These are phyloP conservation scores for Nannizziopsis arthrosporioides DNA, from an alignment of 2,329 filamentous ascomycete genomes.

Conservation along the genomic window DNA sequence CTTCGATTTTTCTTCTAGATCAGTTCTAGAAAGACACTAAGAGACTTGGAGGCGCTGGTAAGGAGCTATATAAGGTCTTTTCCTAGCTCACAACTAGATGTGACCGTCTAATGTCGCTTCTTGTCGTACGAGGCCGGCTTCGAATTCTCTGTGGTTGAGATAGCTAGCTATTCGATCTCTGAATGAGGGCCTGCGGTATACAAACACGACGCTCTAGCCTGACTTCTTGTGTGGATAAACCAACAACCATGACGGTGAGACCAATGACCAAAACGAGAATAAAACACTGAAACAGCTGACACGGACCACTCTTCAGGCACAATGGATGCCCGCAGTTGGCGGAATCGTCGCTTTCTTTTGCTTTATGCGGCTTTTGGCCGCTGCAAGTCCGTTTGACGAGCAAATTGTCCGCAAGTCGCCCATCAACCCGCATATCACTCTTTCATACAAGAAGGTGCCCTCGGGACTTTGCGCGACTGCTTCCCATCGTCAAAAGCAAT, in stretches of 20 bases:
- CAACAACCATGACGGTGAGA: neutral
- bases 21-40: too few species aligned
- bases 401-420: conserved; percentile 46
- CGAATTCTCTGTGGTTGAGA: neutral
- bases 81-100: too few species aligned
- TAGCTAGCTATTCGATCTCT: too few species aligned
- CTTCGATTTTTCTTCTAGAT: neutral
- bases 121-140: too few species aligned
- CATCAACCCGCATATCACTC: conserved; percentile 48
- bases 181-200: too few species aligned
- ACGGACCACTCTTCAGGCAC: neutral
- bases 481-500: conserved; percentile 37
- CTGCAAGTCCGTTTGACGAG: neutral
- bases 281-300: neutral
- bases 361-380: neutral
- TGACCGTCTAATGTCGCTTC: too few species aligned
- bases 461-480: conserved; percentile 46
- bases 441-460: conserved; percentile 54
- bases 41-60: neutral
- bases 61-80: too few species aligned
- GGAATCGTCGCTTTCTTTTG: neutral
- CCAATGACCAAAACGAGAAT: neutral
- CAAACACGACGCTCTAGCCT: too few species aligned
- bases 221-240: neutral
- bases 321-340: neutral